Percentiles rank a stretch among this genome's conserved stretches.
These are phyloP conservation scores for Sporothrix pallida DNA, from an alignment of 2,329 filamentous ascomycete species.

Conservation along the genomic window DNA sequence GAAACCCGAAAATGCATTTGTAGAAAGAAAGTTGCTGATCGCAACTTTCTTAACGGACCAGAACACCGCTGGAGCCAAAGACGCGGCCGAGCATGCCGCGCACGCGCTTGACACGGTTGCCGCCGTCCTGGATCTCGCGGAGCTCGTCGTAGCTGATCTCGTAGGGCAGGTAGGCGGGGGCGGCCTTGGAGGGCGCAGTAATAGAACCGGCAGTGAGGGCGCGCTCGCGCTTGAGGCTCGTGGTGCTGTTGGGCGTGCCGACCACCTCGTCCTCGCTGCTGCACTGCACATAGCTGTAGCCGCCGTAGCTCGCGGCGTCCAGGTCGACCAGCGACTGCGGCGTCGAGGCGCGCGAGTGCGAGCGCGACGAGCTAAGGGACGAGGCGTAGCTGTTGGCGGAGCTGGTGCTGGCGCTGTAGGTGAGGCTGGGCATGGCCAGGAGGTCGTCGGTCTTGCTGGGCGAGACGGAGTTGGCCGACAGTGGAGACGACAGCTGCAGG, in stretches of 20 bases:
- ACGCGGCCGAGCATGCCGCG: constrained; percentile 61
- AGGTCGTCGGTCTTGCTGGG: constrained; percentile 39
- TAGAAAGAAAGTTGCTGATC: too few relatives aligned
- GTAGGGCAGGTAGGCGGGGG: constrained; percentile 55
- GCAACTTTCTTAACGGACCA: constrained; percentile 47
- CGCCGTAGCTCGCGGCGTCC: constrained; percentile 48
- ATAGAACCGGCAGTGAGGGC: not conserved
- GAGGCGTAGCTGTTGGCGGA: constrained; percentile 53
- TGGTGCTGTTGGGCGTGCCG: constrained; percentile 39
- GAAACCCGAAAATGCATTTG: not conserved
- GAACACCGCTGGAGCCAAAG: constrained; percentile 50
- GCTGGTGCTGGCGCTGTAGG: constrained; percentile 52
- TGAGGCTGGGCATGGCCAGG: constrained; percentile 53
- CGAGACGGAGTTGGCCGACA: not conserved
- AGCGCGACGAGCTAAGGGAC: constrained; percentile 55
- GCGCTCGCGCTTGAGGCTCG: constrained; percentile 30
- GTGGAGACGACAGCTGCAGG: constrained; percentile 38
- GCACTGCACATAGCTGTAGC: constrained; percentile 41
- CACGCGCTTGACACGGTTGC: constrained; percentile 55
- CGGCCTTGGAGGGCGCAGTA: constrained; percentile 29
- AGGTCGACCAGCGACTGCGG: constrained; percentile 52
- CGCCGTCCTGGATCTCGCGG: constrained; percentile 55
- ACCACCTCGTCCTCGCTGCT: constrained; percentile 51
- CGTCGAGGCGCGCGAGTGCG: constrained; percentile 56
- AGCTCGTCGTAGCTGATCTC: constrained; percentile 62